Evolutionary conservation across 345 rosid genomes (phyloP).

Genomic region (Corymbia maculata): DNA sequence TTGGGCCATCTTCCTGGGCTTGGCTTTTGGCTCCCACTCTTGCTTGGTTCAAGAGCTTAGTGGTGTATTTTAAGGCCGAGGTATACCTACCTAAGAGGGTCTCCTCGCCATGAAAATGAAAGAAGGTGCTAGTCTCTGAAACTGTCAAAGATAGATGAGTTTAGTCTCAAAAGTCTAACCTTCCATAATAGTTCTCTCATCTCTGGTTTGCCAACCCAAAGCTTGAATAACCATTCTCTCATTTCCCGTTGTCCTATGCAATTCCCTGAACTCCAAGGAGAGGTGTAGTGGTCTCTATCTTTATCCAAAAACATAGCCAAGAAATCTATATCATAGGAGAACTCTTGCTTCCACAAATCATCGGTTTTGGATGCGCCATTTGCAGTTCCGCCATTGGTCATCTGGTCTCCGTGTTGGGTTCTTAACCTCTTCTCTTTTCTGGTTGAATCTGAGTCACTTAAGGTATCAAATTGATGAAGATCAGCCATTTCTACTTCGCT

Average conservation of each 20-base stretch:
- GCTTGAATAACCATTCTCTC: conserved; percentile 85
- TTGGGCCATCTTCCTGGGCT: not conserved
- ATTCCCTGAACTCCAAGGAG: conserved; percentile 80
- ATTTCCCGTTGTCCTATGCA: conserved; percentile 92
- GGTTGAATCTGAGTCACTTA: conserved; percentile 45
- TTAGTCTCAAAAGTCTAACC: conserved; percentile 22
- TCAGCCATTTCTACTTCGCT: conserved; percentile 20
- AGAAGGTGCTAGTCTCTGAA: not conserved
- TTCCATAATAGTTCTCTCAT: conserved; percentile 82
- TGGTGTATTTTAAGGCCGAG: not conserved
- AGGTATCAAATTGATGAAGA: conserved; percentile 16
- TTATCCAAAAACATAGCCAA: conserved; percentile 59
- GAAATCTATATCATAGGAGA: conserved; percentile 62
- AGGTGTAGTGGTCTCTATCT: conserved; percentile 82
- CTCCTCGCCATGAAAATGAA: not conserved
- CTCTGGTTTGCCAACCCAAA: conserved; percentile 74
- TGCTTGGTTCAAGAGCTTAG: not conserved
- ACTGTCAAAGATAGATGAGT: not conserved
- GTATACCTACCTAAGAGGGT: not conserved
- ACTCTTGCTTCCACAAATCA: conserved; percentile 48
- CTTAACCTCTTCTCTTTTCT: conserved; percentile 78
- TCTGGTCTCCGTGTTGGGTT: conserved; percentile 23
- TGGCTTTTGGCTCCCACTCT: not conserved
- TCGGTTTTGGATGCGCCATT: conserved; percentile 23
- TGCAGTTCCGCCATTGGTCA: conserved; percentile 14